Percentiles rank a stretch among this genome's conserved stretches.
Evolutionary conservation across 2,329 filamentous ascomycete genomes (phyloP).

Genomic region (Mycogone perniciosa): DNA sequence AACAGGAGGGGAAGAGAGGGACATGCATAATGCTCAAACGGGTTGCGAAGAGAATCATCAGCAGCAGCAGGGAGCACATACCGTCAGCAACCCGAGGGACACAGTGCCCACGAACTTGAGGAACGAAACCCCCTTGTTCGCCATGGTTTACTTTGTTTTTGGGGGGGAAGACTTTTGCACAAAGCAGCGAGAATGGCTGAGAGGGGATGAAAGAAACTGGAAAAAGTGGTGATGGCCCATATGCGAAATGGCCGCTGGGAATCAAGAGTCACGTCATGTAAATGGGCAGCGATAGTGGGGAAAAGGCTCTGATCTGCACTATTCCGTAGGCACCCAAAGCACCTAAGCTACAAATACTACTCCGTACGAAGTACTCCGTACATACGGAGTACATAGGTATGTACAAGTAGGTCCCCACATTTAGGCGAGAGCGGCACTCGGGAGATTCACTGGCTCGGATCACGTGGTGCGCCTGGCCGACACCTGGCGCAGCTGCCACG

Average conservation of each 20-base stretch:
- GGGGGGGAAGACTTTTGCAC: background rate
- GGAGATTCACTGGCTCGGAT: background rate
- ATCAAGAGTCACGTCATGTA: conserved; percentile 3
- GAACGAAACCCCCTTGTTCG: conserved; percentile 63
- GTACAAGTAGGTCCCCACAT: background rate
- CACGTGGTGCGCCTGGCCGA: background rate
- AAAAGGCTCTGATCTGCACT: background rate
- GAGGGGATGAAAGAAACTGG: background rate
- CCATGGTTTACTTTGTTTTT: conserved; percentile 41
- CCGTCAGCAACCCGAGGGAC: conserved; percentile 80
- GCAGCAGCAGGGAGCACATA: conserved; percentile 39
- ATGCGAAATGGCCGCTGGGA: too few relatives aligned
- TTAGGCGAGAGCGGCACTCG: background rate
- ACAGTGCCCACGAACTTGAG: conserved; percentile 92
- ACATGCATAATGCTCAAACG: background rate
- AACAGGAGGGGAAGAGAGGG: background rate
- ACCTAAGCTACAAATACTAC: too few relatives aligned
- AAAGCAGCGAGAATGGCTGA: background rate
- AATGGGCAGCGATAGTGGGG: background rate
- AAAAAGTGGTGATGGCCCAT: background rate
- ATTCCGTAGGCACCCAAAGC: too few relatives aligned
- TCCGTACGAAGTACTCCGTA: too few relatives aligned
- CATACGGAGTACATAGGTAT: too few relatives aligned
- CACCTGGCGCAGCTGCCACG: background rate
- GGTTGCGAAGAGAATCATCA: background rate